A percentile compares a stretch with the other conserved stretches of the same genome.
These are phyloP conservation scores for Coemansia sp. DNA, from an alignment of 192 early-diverging fungal species.

Conservation along the genomic window DNA sequence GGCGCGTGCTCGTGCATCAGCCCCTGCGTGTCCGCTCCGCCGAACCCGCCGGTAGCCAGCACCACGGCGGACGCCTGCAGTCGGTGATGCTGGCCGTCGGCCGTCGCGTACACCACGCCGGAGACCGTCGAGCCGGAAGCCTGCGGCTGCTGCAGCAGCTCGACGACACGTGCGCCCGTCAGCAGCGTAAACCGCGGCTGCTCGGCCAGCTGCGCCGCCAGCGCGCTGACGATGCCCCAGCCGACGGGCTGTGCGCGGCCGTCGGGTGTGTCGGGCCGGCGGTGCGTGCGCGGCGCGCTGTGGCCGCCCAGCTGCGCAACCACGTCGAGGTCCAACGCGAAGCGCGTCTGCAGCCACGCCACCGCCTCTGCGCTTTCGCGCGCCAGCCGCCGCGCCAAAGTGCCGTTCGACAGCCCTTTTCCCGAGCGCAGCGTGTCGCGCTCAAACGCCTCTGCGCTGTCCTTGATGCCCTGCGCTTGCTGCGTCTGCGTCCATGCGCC, in stretches of 20 bases:
- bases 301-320: constrained; percentile 91
- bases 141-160: constrained; percentile 58
- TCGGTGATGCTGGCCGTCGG: constrained; percentile 57
- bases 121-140: constrained; percentile 57
- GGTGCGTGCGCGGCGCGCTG: constrained; percentile 91
- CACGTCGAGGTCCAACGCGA: constrained; percentile 82
- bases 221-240: constrained; percentile 93
- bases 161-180: constrained; percentile 79
- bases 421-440: constrained; percentile 87
- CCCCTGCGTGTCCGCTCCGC: constrained; percentile 73
- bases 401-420: constrained; percentile 73
- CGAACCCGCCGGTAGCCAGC: constrained; percentile 95
- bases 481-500: constrained; percentile 89
- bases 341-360: constrained; percentile 90
- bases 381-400: constrained; percentile 81
- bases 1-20: constrained; percentile 77
- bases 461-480: constrained; percentile 61
- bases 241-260: constrained; percentile 79
- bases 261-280: constrained; percentile 41
- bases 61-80: constrained; percentile 66
- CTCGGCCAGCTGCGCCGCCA: constrained; percentile 81
- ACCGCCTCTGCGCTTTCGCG: constrained; percentile 85
- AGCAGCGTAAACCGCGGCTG: constrained; percentile 71
- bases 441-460: constrained; percentile 82
- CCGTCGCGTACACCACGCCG: constrained; percentile 74